Conservation (phyloP, 352 stramenopile species). For the Globisporangium nagaii region DNA sequence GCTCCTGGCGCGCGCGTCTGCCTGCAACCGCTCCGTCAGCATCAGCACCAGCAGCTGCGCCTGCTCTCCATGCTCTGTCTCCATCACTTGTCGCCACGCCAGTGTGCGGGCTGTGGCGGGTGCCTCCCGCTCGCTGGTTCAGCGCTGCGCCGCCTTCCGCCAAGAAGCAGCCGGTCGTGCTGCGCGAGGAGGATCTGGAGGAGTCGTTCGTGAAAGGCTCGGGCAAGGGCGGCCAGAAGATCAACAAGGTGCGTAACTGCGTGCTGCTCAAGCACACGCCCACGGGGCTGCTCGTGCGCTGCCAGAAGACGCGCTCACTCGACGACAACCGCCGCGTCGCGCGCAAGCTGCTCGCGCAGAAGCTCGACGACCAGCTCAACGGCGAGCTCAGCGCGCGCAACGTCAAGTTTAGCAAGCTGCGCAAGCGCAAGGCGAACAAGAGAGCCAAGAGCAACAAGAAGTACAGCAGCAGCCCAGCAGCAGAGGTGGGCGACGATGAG, state of each 20-base stretch:
- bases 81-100: too few relatives aligned
- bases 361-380: constrained; percentile 74
- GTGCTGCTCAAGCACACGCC: constrained; percentile 82
- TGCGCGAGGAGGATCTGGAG: constrained; percentile 62
- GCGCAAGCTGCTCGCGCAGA: constrained; percentile 62
- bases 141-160: background rate
- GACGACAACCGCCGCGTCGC: constrained; percentile 74
- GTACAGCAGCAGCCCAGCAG: constrained; percentile 17
- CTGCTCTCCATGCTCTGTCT: too few relatives aligned
- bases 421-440: constrained; percentile 62
- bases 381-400: constrained; percentile 49
- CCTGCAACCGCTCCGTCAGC: background rate
- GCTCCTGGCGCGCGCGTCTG: background rate
- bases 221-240: constrained; percentile 86
- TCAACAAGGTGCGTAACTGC: constrained; percentile 90
- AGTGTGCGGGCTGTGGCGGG: background rate
- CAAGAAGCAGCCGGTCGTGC: constrained; percentile 19
- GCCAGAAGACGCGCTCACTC: constrained; percentile 76
- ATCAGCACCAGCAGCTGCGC: background rate
- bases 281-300: constrained; percentile 70
- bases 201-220: constrained; percentile 87
- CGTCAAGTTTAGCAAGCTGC: constrained; percentile 57
- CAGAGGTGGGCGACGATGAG: background rate
- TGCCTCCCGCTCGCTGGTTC: background rate
- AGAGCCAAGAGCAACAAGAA: constrained; percentile 56